Conservation (phyloP, 441 rosid species). For the Croton laevigatus region DNA sequence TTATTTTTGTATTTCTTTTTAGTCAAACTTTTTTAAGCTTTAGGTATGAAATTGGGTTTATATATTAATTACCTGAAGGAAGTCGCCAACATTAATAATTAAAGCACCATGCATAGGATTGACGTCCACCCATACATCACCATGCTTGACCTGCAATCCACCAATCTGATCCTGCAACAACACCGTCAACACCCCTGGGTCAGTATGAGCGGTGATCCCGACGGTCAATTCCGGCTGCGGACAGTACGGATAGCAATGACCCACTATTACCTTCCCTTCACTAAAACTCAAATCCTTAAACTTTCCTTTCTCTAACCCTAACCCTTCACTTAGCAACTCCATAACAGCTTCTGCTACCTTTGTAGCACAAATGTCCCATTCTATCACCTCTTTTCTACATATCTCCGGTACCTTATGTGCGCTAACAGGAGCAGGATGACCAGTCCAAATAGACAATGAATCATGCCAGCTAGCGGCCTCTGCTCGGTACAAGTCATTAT, state of each 20-base stretch:
- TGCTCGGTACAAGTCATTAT: too few species aligned
- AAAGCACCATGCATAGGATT: slow-evolving; percentile 28
- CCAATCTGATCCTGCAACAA: slow-evolving; percentile 25
- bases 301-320: slow-evolving; percentile 21
- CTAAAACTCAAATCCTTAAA: slow-evolving; percentile 23
- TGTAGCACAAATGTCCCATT: slow-evolving; percentile 22
- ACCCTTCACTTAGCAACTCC: slow-evolving; percentile 32
- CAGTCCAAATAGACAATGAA: too few species aligned
- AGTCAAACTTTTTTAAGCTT: too few species aligned
- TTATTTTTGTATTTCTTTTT: too few species aligned
- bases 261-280: slow-evolving; percentile 13
- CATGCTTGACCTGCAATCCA: slow-evolving; percentile 33
- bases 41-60: too few species aligned
- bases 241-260: slow-evolving; percentile 35
- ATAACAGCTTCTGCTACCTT: slow-evolving; percentile 24
- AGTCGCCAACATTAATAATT: slow-evolving; percentile 32
- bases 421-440: too few species aligned
- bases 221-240: slow-evolving; percentile 37
- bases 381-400: slow-evolving; percentile 21
- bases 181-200: slow-evolving; percentile 31
- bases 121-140: slow-evolving; percentile 29
- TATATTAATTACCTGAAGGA: slow-evolving; percentile 28
- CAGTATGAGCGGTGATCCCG: slow-evolving; percentile 31
- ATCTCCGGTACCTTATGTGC: too few species aligned
- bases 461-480: too few species aligned